Conservation (phyloP, 208 protist species). For the Zelonia costaricensis region DNA sequence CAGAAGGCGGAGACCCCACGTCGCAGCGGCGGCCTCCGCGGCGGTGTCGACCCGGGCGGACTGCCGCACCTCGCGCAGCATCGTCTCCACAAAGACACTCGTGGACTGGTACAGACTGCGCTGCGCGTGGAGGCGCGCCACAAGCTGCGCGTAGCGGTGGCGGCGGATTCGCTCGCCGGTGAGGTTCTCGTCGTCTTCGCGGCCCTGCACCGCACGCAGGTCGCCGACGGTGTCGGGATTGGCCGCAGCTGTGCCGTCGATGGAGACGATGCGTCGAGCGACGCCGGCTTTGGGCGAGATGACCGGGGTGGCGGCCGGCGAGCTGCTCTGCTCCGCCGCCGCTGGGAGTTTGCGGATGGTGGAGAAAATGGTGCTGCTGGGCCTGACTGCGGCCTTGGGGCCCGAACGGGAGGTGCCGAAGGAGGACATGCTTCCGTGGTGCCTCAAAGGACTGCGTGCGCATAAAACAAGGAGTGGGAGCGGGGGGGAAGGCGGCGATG, state of each 20-base stretch:
- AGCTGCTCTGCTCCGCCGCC: background rate
- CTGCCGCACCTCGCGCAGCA: conserved; percentile 59
- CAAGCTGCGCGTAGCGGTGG: conserved; percentile 74
- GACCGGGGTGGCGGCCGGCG: background rate
- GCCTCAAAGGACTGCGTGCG: no score
- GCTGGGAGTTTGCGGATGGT: conserved; percentile 3
- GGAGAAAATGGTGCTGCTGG: conserved; percentile 1
- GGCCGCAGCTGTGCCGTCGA: background rate
- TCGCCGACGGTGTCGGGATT: conserved; percentile 20
- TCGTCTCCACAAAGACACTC: conserved; percentile 78
- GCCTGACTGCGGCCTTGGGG: background rate
- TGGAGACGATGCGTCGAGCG: background rate
- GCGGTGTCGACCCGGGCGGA: conserved; percentile 31
- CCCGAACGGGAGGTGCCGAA: background rate
- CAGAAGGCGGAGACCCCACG: conserved; percentile 77
- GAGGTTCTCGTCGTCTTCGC: conserved; percentile 35
- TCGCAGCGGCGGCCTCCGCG: conserved; percentile 51
- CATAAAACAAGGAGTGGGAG: no score
- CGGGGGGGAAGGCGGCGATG: no score
- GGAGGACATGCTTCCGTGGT: no score
- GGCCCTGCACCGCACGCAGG: conserved; percentile 20
- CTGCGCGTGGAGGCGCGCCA: conserved; percentile 44
- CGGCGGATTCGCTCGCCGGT: conserved; percentile 55
- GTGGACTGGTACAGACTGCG: conserved; percentile 62
- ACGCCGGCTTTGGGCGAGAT: background rate